Evolutionary conservation across 805 yeast species (phyloP).

Genomic region (Yarrowia sp.): DNA sequence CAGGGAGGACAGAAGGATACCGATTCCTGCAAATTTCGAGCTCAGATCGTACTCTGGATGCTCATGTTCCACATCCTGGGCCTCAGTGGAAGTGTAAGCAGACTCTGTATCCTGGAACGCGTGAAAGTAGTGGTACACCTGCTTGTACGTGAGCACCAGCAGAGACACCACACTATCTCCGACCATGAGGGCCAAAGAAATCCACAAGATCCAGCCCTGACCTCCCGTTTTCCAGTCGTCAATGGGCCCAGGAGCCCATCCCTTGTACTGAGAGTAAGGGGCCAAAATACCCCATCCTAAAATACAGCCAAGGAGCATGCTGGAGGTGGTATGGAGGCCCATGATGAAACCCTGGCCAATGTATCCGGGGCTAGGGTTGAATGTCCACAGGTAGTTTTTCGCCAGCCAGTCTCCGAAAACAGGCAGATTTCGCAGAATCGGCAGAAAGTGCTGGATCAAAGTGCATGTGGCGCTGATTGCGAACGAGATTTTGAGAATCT

Average conservation of each 20-base stretch:
- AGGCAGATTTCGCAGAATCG: slow-evolving; percentile 71
- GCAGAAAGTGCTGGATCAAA: slow-evolving; percentile 71
- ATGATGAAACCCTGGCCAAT: slow-evolving; percentile 97
- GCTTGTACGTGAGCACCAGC: slow-evolving; percentile 19
- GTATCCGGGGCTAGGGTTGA: slow-evolving; percentile 97
- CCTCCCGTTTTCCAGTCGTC: slow-evolving; percentile 94
- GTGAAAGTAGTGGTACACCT: slow-evolving; percentile 1
- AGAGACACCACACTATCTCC: slow-evolving; percentile 75
- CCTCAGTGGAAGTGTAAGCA: slow-evolving; percentile 1
- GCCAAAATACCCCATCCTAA: slow-evolving; percentile 94
- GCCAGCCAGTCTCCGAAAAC: slow-evolving; percentile 75
- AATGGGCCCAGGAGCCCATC: slow-evolving; percentile 90
- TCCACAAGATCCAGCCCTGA: slow-evolving; percentile 98
- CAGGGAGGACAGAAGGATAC: slow-evolving; percentile 69
- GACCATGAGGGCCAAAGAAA: slow-evolving; percentile 90
- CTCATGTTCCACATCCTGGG: slow-evolving; percentile 42
- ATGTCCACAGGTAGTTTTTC: slow-evolving; percentile 73
- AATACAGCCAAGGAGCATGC: slow-evolving; percentile 88
- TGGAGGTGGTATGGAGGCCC: slow-evolving; percentile 91
- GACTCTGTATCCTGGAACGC: slow-evolving; percentile 20
- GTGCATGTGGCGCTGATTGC: slow-evolving; percentile 75
- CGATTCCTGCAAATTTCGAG: slow-evolving; percentile 58
- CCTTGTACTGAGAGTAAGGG: slow-evolving; percentile 69
- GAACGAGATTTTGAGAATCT: slow-evolving; percentile 68
- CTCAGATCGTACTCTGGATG: slow-evolving; percentile 60